Base-by-base conservation (phyloP, 2,329 filamentous ascomycete genomes). In the Neonectria magnoliae region DNA sequence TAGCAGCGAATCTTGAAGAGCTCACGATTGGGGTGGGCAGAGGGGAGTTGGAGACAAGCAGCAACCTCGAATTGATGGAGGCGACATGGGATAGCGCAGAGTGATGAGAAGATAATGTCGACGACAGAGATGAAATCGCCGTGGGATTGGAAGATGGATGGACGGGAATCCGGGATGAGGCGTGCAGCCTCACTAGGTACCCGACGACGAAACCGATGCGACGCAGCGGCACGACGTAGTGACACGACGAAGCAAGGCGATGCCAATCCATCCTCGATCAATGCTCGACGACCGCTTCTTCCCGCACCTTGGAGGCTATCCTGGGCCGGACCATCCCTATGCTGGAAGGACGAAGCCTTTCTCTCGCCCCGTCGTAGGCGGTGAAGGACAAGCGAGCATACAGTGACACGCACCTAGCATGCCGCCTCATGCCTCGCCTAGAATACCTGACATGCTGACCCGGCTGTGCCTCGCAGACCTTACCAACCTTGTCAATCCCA, bases 111-210 rank as follows among this genome's bases (percentile, higher is more conserved):
- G n/a, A 41, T 18, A 29, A 50, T 25, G 45, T 14, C 33, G 55
- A 22, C 33, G 55, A 22, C 55, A 42, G 38, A 16, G 25, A 11
- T 11, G 16, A 50, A 50, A n/a, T 31, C 47, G n/a, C 25, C 44
- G 22, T 45, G 38, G 31, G 27, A 27, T 31, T n/a, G 20, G 53
- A 38, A 51, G 27, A 29, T 47, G 38, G 22, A 18, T 45, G 54
- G 54, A 41, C 36, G 59, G 45, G 50, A 57, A 48, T 48, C 20
- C 36, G 53, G 45, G 50, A 57, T 44, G 22, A 52, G 47, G 29
- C 29, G 29, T 50, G 44, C 16, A 29, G 20, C 36, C 13, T 27
- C n/a, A 51, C 48, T 31, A 5, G 48, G 33, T 36, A 22, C 22
- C 57, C 27, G n/a, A 42, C 53, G 6, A 47, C 27, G 29, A 45